Evolutionary conservation across 1,284 basidiomycete species (phyloP).

Genomic region (Naganishia cerealis): DNA sequence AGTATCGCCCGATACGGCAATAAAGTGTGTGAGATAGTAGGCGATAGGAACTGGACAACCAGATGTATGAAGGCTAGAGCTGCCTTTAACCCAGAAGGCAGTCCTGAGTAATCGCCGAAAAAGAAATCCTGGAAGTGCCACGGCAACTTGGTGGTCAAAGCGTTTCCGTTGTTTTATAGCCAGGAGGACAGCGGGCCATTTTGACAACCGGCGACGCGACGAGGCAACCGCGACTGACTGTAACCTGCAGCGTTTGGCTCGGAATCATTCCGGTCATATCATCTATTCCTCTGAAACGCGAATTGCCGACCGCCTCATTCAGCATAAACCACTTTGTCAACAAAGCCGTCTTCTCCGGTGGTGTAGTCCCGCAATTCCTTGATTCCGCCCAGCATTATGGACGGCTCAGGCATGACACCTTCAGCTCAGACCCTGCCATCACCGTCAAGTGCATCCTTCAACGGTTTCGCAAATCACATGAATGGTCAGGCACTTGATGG

Average conservation of each 20-base stretch:
- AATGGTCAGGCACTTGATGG: slow-evolving; percentile 8
- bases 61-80: neutral
- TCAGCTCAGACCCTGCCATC: slow-evolving; percentile 26
- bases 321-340: slow-evolving; percentile 18
- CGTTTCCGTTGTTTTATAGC: no score
- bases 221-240: neutral
- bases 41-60: neutral
- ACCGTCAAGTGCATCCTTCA: slow-evolving; percentile 8
- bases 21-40: neutral
- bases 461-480: slow-evolving; percentile 6
- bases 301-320: neutral
- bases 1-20: neutral
- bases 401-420: slow-evolving; percentile 26
- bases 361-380: neutral
- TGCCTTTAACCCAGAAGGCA: neutral
- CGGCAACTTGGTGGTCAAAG: neutral
- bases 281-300: slow-evolving; percentile 9
- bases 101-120: neutral
- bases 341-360: neutral
- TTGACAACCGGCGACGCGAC: neutral
- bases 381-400: slow-evolving; percentile 9
- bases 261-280: neutral
- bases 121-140: neutral
- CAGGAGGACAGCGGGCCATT: slow-evolving; percentile 1
- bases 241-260: neutral